Evolutionary conservation across 108 stramenopile genomes (phyloP), one percentile per base, ranked within the genome.

Genomic region (Nannochloropsis gaditana): DNA sequence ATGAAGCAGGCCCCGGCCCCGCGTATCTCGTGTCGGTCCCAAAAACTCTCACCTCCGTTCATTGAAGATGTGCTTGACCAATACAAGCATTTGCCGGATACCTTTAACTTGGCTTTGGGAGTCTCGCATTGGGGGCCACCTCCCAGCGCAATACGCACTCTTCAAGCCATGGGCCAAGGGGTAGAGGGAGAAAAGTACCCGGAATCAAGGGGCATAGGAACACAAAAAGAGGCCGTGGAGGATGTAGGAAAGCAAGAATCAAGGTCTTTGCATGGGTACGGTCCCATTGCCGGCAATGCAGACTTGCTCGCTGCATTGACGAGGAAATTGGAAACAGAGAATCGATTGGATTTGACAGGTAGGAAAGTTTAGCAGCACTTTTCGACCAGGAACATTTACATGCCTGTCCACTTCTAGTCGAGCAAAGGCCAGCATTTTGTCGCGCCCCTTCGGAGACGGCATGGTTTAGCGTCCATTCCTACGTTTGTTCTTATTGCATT

Each of bases 51-150:
- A n/a, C 59, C 59, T 73, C 59, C 59, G 15, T 73, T n/a, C 19
- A 89, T 89, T 43, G 88, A 89, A 73, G 59, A 45, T 42, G 88
- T 89, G 8, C 83, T 89, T 9, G 80, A 86, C 17, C 82, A 82
- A 45, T 89, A 89, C 82, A 19, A 79, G 6, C 79, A 79, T 21
- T 59, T 89, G 84, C 82, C 85, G 15, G 21, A 43, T 43, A 85
- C 88, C 15, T 80, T 79, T 5, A 86, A 86, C 45, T 47, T 89
- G 5, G 88, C 88, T 11, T 83, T 85, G 83, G 88, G 88, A 9
- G 88, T 89, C 6, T 47, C 82, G 5, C 88, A 85, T 43, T 89
- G 88, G 88, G 50, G 81, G 21, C 88, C 88, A 2, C 88, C 88
- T 15, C 85, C 83, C 9, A n/a, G 82, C 9, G 88, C 85, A 17